These are phyloP conservation scores for Periconia macrospinosa DNA, from an alignment of 2,329 filamentous ascomycete genomes.

Conservation along the genomic window DNA sequence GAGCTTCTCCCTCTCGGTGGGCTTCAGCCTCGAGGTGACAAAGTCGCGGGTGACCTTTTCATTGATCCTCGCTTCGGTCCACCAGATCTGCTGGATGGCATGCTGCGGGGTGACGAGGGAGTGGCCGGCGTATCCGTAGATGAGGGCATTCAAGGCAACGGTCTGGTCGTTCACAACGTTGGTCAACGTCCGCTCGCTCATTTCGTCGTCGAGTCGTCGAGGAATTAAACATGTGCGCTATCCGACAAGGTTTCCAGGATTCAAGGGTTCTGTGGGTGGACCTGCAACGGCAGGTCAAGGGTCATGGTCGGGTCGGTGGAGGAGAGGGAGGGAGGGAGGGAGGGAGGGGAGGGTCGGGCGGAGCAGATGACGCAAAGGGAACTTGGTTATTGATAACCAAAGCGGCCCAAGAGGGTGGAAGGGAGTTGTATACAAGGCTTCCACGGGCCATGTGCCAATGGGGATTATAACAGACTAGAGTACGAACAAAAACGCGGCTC, in stretches of 20 bases:
- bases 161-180: constrained; percentile 48
- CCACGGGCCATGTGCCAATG: too few species aligned
- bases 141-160: constrained; percentile 52
- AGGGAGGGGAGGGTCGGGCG: constrained; percentile 5
- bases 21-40: constrained; percentile 65
- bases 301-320: constrained; percentile 29
- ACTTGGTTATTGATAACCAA: background rate
- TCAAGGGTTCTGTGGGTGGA: constrained; percentile 14
- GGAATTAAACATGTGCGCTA: constrained; percentile 11
- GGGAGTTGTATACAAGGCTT: too few species aligned
- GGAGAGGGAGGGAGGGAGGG: constrained; percentile 10
- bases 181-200: constrained; percentile 43
- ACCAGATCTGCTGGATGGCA: constrained; percentile 63
- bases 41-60: constrained; percentile 69
- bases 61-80: constrained; percentile 71
- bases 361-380: constrained; percentile 25
- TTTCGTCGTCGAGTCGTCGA: constrained; percentile 22
- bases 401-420: constrained; percentile 5
- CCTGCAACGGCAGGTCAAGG: constrained; percentile 17
- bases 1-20: constrained; percentile 64
- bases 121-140: constrained; percentile 55
- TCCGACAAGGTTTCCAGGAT: background rate
- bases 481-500: constrained; percentile 24
- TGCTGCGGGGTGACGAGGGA: constrained; percentile 54
- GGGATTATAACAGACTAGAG: constrained; percentile 22